Conservation (phyloP, 2,329 filamentous ascomycete genomes). For the Paecilomyces sp. region DNA sequence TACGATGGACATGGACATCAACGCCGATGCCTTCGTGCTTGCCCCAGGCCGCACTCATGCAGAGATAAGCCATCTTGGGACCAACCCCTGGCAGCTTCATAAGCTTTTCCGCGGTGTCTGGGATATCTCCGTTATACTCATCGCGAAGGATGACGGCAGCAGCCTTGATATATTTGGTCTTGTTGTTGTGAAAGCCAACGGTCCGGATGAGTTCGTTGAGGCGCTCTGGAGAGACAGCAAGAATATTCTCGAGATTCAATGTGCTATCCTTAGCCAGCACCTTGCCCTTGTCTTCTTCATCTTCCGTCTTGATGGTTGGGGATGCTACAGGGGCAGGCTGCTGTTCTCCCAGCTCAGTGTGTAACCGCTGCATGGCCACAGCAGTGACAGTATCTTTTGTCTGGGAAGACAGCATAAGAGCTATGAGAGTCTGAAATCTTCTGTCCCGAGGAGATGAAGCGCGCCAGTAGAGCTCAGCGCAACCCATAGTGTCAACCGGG, state of each 20-base stretch:
- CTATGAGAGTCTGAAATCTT: conserved; percentile 78
- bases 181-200: conserved; percentile 93
- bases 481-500: conserved; percentile 96
- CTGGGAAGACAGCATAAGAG: conserved; percentile 86
- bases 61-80: conserved; percentile 91
- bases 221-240: conserved; percentile 59
- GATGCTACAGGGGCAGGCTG: conserved; percentile 1
- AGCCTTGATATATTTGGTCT: conserved; percentile 75
- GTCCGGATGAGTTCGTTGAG: conserved; percentile 71
- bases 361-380: conserved; percentile 70
- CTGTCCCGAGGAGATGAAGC: conserved; percentile 46
- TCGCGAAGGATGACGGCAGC: conserved; percentile 67
- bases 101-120: conserved; percentile 67
- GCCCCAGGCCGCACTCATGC: conserved; percentile 69
- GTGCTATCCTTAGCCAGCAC: conserved; percentile 29
- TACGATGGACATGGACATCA: conserved; percentile 90
- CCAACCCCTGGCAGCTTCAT: conserved; percentile 77
- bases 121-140: conserved; percentile 67
- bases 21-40: conserved; percentile 75
- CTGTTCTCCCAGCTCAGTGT: conserved; percentile 57
- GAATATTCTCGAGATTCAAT: conserved; percentile 69
- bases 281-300: conserved; percentile 13
- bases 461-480: conserved; percentile 48
- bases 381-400: conserved; percentile 90
- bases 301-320: conserved; percentile 7